These are phyloP conservation scores for Fusarium domesticum DNA, from an alignment of 2,329 filamentous ascomycete species.

Conservation along the genomic window DNA sequence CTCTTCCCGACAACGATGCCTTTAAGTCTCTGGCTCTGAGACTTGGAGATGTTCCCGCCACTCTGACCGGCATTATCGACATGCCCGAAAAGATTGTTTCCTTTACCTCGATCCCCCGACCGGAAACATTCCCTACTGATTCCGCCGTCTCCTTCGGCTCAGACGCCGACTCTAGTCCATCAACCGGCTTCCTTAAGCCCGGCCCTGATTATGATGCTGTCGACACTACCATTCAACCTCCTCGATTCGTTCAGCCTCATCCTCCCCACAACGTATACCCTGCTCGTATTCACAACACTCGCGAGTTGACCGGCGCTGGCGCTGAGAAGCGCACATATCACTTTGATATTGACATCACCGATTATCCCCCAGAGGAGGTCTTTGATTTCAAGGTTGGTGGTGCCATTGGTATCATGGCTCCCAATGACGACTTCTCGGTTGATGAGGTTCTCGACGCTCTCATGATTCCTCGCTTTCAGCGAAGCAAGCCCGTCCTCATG, in stretches of 20 bases:
- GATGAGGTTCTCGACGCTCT: constrained; percentile 82
- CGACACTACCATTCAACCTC: constrained; percentile 68
- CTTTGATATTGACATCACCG: constrained; percentile 93
- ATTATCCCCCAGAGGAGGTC: constrained; percentile 81
- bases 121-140: constrained; percentile 40
- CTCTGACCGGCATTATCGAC: constrained; percentile 67
- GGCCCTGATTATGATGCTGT: constrained; percentile 41
- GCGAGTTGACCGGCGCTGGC: constrained; percentile 81
- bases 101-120: constrained; percentile 56
- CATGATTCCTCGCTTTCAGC: constrained; percentile 74
- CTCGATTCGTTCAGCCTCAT: constrained; percentile 88
- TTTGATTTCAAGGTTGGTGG: constrained; percentile 96
- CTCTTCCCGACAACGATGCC: constrained; percentile 75
- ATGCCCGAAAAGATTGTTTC: constrained; percentile 74
- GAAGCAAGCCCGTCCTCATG: constrained; percentile 78
- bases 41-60: constrained; percentile 70
- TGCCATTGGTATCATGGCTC: constrained; percentile 88
- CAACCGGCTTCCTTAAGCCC: constrained; percentile 23
- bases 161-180: constrained; percentile 28
- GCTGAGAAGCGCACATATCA: constrained; percentile 97
- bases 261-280: constrained; percentile 89
- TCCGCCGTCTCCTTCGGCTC: constrained; percentile 46
- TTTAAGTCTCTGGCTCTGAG: constrained; percentile 77
- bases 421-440: constrained; percentile 73
- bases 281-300: constrained; percentile 78